Conservation (phyloP, 148 eudicot genomes). For the Camellia granthamiana region DNA sequence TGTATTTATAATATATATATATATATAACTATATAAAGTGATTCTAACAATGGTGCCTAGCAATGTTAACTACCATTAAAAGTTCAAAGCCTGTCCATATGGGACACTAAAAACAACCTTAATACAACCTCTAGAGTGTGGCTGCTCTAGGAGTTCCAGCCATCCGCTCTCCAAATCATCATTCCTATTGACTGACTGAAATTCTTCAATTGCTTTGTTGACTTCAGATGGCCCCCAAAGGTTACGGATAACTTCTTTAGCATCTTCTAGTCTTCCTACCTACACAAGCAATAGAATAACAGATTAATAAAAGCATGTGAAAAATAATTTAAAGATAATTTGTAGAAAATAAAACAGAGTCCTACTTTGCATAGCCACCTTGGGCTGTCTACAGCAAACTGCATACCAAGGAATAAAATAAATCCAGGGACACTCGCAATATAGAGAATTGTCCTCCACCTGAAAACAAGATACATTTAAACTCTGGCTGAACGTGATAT, state of each 20-base stretch:
- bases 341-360: too few species aligned
- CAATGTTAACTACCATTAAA: not conserved
- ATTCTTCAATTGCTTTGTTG: too few species aligned
- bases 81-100: not conserved
- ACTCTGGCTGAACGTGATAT: too few species aligned
- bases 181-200: too few species aligned
- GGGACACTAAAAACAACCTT: not conserved
- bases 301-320: not conserved
- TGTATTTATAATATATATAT: too few species aligned
- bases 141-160: too few species aligned
- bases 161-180: too few species aligned
- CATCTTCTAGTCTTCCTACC: not conserved
- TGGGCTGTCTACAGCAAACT: not conserved
- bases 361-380: too few species aligned
- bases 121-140: too few species aligned
- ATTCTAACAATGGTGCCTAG: not conserved
- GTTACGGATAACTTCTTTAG: not conserved
- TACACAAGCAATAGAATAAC: not conserved
- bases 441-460: conserved; percentile 60
- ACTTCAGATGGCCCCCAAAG: too few species aligned
- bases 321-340: not conserved
- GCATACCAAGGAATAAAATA: conserved; percentile 56
- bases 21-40: too few species aligned
- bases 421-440: conserved; percentile 74
- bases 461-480: too few species aligned